Conservation (phyloP, 345 rosid species). For the Firmiana major region DNA sequence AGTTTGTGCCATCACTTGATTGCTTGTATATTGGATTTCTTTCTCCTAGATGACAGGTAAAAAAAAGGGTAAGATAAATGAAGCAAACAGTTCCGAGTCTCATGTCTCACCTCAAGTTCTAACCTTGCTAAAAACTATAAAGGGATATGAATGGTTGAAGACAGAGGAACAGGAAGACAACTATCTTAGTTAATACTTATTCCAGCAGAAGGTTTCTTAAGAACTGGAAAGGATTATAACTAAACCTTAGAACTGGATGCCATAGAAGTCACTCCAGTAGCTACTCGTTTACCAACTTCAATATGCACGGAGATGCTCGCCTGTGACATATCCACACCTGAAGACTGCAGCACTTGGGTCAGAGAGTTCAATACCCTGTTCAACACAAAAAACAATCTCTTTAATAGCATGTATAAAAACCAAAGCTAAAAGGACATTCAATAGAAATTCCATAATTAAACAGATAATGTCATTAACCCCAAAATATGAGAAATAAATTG, state of each 20-base stretch:
- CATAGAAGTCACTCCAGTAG: conserved; percentile 17
- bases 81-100: neutral
- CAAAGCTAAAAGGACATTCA: neutral
- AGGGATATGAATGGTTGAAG: neutral
- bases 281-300: conserved; percentile 49
- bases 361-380: conserved; percentile 53
- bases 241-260: conserved; percentile 51
- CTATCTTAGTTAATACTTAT: neutral
- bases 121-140: neutral
- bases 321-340: conserved; percentile 67
- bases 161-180: neutral
- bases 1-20: conserved; percentile 35
- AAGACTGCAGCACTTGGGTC: conserved; percentile 57
- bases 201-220: neutral
- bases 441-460: neutral
- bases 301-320: conserved; percentile 64
- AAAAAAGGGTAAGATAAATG: neutral
- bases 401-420: neutral
- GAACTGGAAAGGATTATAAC: neutral
- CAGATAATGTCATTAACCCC: neutral
- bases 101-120: too few relatives aligned
- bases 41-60: conserved; percentile 30
- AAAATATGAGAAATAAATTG: neutral
- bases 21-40: conserved; percentile 24
- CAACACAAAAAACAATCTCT: conserved; percentile 9